Percentiles rank a stretch among this genome's conserved stretches.
These are phyloP conservation scores for Xylariales sp. DNA, from an alignment of 2,329 filamentous ascomycete species.

Conservation along the genomic window DNA sequence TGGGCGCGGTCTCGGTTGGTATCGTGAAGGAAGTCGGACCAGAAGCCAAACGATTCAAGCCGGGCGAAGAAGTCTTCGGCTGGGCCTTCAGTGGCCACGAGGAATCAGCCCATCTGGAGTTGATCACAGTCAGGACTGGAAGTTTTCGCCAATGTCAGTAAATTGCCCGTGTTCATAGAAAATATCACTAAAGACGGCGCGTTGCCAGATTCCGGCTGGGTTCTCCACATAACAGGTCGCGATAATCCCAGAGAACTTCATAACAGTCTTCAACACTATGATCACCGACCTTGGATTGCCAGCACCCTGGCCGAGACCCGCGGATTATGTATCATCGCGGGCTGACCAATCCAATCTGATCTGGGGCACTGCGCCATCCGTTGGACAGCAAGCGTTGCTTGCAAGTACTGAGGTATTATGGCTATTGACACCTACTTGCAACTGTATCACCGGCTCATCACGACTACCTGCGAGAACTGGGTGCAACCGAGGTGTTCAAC, in stretches of 20 bases:
- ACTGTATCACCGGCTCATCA: constrained; percentile 43
- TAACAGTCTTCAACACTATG: constrained; percentile 55
- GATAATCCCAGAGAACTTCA: constrained; percentile 52
- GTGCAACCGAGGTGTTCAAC: constrained; percentile 40
- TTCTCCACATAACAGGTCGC: constrained; percentile 20
- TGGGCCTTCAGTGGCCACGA: constrained; percentile 43
- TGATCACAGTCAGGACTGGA: constrained; percentile 46
- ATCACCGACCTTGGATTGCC: constrained; percentile 46
- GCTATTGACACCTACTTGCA: constrained; percentile 46
- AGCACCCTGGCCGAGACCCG: constrained; percentile 52
- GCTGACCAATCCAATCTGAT: constrained; percentile 38
- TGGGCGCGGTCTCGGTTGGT: constrained; percentile 49
- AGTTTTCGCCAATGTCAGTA: constrained; percentile 39
- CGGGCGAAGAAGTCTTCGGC: constrained; percentile 53
- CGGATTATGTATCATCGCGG: constrained; percentile 30
- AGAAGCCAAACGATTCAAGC: constrained; percentile 35
- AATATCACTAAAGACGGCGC: no score
- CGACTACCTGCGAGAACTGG: constrained; percentile 35
- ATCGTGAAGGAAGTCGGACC: constrained; percentile 47
- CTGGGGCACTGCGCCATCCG: constrained; percentile 49
- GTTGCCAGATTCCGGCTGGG: constrained; percentile 16
- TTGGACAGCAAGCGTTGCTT: constrained; percentile 46
- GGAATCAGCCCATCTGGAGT: constrained; percentile 53
- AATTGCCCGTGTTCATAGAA: no score
- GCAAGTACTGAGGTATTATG: constrained; percentile 47